phyloP scores from a whole-genome alignment of 495 filamentous ascomycete genomes.

The Xylaria telfairii region DNA sequence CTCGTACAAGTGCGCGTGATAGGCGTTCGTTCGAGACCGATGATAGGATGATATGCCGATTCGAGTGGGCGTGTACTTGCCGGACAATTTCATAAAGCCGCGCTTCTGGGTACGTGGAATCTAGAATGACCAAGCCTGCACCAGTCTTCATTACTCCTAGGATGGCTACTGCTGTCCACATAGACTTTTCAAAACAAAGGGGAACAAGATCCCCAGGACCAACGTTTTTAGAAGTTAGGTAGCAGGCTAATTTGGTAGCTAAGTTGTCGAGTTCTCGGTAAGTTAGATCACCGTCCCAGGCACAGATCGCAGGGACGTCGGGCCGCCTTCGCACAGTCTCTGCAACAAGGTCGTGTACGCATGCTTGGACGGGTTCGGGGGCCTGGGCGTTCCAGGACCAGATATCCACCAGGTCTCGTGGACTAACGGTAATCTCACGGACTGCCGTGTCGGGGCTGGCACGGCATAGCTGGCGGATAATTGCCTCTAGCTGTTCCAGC shows the following conservation, averaged over 20 bases:
- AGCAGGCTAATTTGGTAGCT: constrained; percentile 40
- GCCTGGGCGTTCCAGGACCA: neutral
- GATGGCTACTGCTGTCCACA: constrained; percentile 45
- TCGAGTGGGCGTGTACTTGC: constrained; percentile 12
- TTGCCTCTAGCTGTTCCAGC: no score
- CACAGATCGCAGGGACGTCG: constrained; percentile 29
- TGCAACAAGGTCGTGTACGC: constrained; percentile 24
- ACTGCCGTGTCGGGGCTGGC: no score
- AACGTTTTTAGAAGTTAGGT: constrained; percentile 40
- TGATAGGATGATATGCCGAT: constrained; percentile 44
- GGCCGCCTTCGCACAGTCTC: constrained; percentile 18
- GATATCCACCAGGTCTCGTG: constrained; percentile 31
- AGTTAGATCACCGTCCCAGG: constrained; percentile 42
- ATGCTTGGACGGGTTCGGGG: constrained; percentile 27
- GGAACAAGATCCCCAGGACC: constrained; percentile 45
- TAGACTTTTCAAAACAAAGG: constrained; percentile 54
- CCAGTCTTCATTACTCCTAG: constrained; percentile 51
- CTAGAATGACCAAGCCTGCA: constrained; percentile 28
- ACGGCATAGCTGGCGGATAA: no score
- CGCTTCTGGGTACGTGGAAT: constrained; percentile 29
- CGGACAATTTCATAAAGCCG: constrained; percentile 43
- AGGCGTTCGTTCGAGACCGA: constrained; percentile 49
- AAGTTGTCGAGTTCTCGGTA: constrained; percentile 42
- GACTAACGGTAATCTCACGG: neutral
- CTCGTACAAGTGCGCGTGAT: neutral